These are phyloP conservation scores for Acanthamoeba lenticulata DNA, from an alignment of 208 protist genomes.

Conservation along the genomic window DNA sequence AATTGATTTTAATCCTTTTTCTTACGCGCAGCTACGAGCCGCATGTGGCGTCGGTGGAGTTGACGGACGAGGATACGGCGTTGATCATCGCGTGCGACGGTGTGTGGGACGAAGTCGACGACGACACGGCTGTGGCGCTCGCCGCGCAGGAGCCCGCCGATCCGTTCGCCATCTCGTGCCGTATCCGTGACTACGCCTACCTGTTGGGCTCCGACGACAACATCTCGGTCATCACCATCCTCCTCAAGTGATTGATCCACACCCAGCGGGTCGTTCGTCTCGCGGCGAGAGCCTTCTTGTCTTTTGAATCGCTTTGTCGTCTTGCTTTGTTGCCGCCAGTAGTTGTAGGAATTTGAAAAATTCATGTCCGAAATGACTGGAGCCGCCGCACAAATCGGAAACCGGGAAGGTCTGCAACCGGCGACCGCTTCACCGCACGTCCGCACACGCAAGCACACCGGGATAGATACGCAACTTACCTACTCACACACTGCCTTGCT, in stretches of 20 bases:
- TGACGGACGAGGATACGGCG: conserved; percentile 73
- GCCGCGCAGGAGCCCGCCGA: background rate
- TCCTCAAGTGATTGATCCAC: conserved; percentile 68
- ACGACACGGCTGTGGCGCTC: conserved; percentile 75
- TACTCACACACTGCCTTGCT: no score
- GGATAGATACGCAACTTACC: no score
- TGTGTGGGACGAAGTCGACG: conserved; percentile 83
- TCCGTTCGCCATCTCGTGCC: background rate
- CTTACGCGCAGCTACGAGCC: conserved; percentile 71
- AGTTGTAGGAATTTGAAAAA: no score
- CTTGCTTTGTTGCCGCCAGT: no score
- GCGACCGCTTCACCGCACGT: no score
- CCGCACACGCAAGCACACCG: no score
- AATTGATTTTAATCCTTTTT: conserved; percentile 63
- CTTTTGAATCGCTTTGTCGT: no score
- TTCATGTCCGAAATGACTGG: no score
- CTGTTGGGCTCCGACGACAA: conserved; percentile 80
- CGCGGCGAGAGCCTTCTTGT: no score
- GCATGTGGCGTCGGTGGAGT: conserved; percentile 24
- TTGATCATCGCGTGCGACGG: conserved; percentile 85
- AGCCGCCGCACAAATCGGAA: no score
- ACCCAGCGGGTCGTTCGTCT: no score
- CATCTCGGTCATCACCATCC: conserved; percentile 74
- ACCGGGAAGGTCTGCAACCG: no score
- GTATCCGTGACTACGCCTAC: conserved; percentile 77